These are phyloP conservation scores for Colletotrichum coccodes DNA, from an alignment of 2,329 filamentous ascomycete genomes.

Conservation along the genomic window DNA sequence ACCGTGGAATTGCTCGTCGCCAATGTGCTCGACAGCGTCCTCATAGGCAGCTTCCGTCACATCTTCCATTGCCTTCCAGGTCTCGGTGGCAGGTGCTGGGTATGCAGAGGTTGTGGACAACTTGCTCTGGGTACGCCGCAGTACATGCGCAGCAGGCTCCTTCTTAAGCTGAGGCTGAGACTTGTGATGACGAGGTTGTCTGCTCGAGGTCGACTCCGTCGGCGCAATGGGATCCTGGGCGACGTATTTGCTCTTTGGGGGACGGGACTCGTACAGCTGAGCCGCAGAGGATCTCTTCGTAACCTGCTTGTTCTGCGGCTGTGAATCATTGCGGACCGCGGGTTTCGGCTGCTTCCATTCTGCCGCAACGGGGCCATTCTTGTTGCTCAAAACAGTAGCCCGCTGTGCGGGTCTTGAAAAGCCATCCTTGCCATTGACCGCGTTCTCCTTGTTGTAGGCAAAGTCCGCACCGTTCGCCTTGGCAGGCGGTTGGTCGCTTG, in stretches of 20 bases:
- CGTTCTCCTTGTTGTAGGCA: slow-evolving; percentile 39
- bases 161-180: slow-evolving; percentile 63
- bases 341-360: slow-evolving; percentile 29
- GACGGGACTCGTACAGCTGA: slow-evolving; percentile 18
- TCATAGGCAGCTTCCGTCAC: slow-evolving; percentile 53
- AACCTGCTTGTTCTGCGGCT: slow-evolving; percentile 23
- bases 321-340: slow-evolving; percentile 23
- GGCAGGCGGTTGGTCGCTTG: slow-evolving; percentile 40
- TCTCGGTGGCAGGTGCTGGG: neutral
- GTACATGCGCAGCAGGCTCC: slow-evolving; percentile 45
- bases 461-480: slow-evolving; percentile 49
- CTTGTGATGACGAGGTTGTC: slow-evolving; percentile 59
- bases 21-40: slow-evolving; percentile 56
- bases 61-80: slow-evolving; percentile 44
- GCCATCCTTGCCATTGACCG: slow-evolving; percentile 35
- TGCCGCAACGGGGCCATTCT: slow-evolving; percentile 12
- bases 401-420: slow-evolving; percentile 36
- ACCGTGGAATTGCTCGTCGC: slow-evolving; percentile 35
- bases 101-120: slow-evolving; percentile 37
- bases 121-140: slow-evolving; percentile 57
- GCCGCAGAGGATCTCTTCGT: slow-evolving; percentile 25
- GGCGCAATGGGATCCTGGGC: slow-evolving; percentile 12
- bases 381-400: slow-evolving; percentile 23
- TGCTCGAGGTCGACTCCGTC: slow-evolving; percentile 1
- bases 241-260: slow-evolving; percentile 26